Evolutionary conservation across 805 yeast genomes (phyloP).

Genomic region (Wickerhamomyces xylosicus): DNA sequence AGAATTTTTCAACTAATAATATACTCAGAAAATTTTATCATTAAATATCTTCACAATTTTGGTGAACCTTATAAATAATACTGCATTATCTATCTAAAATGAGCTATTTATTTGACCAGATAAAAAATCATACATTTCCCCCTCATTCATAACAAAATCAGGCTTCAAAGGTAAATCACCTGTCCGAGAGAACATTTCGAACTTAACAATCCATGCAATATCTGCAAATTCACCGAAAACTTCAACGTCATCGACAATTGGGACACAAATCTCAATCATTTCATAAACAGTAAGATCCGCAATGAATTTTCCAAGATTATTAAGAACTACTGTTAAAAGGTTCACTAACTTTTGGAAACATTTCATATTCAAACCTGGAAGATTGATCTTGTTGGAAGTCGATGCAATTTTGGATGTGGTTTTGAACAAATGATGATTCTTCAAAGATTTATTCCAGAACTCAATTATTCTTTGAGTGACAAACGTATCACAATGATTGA

Average conservation of each 20-base stretch:
- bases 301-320: slow-evolving; percentile 12
- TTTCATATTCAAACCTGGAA: slow-evolving; percentile 15
- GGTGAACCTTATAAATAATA: too few species aligned
- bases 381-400: slow-evolving; percentile 6
- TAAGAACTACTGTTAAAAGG: slow-evolving; percentile 13
- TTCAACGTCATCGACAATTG: slow-evolving; percentile 7
- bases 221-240: slow-evolving; percentile 14
- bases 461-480: slow-evolving; percentile 35
- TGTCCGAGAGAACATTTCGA: too few species aligned
- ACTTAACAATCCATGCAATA: slow-evolving; percentile 17
- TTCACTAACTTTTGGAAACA: slow-evolving; percentile 12
- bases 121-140: too few species aligned
- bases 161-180: too few species aligned
- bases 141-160: neutral
- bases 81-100: too few species aligned
- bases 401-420: slow-evolving; percentile 3
- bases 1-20: too few species aligned
- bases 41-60: too few species aligned
- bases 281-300: slow-evolving; percentile 15
- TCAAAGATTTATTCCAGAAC: slow-evolving; percentile 26
- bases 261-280: slow-evolving; percentile 14
- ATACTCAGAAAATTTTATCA: too few species aligned
- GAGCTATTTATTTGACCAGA: too few species aligned
- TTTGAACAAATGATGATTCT: slow-evolving; percentile 7
- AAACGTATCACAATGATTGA: slow-evolving; percentile 34